Percentiles rank a stretch among this genome's conserved stretches.
These are phyloP conservation scores for Leccinum incarnatum DNA, from an alignment of 768 basidiomycete genomes.

Conservation along the genomic window DNA sequence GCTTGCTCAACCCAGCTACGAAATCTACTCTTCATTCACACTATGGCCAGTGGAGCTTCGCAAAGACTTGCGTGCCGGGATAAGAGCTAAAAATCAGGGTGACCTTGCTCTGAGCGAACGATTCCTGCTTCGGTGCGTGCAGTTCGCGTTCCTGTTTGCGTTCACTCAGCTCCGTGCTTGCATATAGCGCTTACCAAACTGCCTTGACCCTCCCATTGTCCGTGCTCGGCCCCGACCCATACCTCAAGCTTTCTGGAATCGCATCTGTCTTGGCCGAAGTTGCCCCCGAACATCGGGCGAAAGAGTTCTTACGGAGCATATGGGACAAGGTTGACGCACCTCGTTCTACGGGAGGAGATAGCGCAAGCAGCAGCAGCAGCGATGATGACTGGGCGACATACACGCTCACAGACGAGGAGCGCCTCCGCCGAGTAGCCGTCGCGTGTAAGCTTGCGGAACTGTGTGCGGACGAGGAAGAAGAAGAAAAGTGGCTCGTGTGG, in stretches of 20 bases:
- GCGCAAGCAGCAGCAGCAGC: background rate
- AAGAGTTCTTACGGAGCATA: slow-evolving; percentile 20
- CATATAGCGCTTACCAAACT: slow-evolving; percentile 52
- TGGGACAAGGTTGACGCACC: slow-evolving; percentile 19
- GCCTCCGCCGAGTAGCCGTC: slow-evolving; percentile 43
- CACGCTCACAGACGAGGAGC: slow-evolving; percentile 34
- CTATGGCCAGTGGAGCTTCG: slow-evolving; percentile 68
- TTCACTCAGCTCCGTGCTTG: background rate
- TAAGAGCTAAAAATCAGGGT: slow-evolving; percentile 59
- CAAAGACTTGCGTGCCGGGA: slow-evolving; percentile 59
- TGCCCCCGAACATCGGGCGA: slow-evolving; percentile 29
- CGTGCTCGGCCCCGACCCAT: slow-evolving; percentile 42
- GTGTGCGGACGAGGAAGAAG: slow-evolving; percentile 33
- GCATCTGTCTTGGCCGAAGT: slow-evolving; percentile 60
- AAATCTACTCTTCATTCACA: slow-evolving; percentile 55
- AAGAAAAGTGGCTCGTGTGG: slow-evolving; percentile 43
- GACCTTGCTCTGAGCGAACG: slow-evolving; percentile 50
- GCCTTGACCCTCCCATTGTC: slow-evolving; percentile 43
- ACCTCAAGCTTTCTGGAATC: slow-evolving; percentile 67
- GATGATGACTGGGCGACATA: slow-evolving; percentile 22
- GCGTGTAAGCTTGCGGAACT: slow-evolving; percentile 47
- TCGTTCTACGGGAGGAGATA: background rate
- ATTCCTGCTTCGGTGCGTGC: slow-evolving; percentile 52
- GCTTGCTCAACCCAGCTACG: slow-evolving; percentile 37
- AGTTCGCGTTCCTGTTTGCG: background rate